Evolutionary conservation across 148 eudicot species (phyloP).

Genomic region (Camellia sinensis): DNA sequence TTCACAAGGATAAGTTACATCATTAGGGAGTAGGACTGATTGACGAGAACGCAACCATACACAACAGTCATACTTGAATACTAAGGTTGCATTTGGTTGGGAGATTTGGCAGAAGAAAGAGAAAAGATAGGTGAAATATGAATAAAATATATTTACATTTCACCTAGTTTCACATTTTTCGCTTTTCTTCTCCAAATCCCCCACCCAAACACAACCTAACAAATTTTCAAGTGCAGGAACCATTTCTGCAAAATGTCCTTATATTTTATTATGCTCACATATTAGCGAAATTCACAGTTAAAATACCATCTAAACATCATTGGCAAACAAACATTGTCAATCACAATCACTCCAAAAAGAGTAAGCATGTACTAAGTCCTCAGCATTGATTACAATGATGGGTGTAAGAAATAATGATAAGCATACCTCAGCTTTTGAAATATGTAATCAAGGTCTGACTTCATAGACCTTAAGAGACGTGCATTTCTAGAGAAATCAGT

Average conservation of each 20-base stretch:
- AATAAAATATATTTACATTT: no score
- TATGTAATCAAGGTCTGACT: constrained; percentile 87
- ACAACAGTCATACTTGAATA: not conserved
- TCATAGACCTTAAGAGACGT: constrained; percentile 74
- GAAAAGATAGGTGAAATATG: no score
- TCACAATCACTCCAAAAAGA: not conserved
- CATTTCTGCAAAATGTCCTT: not conserved
- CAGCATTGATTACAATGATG: not conserved
- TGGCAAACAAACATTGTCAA: not conserved
- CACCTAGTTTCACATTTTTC: no score
- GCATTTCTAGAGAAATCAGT: constrained; percentile 71
- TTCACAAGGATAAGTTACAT: no score
- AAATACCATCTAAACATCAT: not conserved
- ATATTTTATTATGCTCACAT: not conserved
- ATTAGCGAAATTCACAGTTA: not conserved
- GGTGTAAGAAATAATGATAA: not conserved
- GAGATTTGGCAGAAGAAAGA: no score
- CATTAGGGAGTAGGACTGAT: no score
- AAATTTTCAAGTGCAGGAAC: not conserved
- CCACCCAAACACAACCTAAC: not conserved
- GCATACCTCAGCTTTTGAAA: constrained; percentile 76
- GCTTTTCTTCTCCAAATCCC: no score
- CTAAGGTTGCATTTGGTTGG: not conserved
- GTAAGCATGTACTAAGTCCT: not conserved
- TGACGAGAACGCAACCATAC: not conserved